A percentile compares a stretch with the other conserved stretches of the same genome.
Conservation (phyloP, 257 asterid species). For the Prunella vulgaris region DNA sequence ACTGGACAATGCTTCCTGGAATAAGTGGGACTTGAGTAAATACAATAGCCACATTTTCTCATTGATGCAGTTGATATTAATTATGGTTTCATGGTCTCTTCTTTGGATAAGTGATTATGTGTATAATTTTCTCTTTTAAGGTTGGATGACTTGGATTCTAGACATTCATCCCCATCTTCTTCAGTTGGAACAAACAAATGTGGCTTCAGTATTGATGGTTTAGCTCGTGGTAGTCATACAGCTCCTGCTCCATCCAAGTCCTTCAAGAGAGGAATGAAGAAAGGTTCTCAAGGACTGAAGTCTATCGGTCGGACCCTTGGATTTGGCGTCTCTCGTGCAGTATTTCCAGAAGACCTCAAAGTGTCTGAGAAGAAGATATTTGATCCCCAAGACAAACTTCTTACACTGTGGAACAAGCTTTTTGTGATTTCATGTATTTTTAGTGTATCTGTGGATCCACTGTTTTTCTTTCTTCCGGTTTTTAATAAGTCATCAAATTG, state of each 20-base stretch:
- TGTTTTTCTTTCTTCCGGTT: slow-evolving; percentile 93
- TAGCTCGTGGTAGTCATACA: slow-evolving; percentile 49
- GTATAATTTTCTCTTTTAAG: slow-evolving; percentile 30
- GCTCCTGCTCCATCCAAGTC: slow-evolving; percentile 58
- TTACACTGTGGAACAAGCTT: slow-evolving; percentile 82
- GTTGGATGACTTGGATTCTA: slow-evolving; percentile 93
- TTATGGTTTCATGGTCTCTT: slow-evolving; percentile 6
- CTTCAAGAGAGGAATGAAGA: slow-evolving; percentile 77
- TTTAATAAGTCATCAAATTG: slow-evolving; percentile 58
- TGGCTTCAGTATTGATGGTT: slow-evolving; percentile 66
- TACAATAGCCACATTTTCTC: background rate
- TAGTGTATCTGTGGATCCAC: slow-evolving; percentile 93
- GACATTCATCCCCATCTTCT: slow-evolving; percentile 78
- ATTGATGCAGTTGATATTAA: background rate
- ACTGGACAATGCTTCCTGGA: background rate
- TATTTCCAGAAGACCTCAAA: slow-evolving; percentile 93
- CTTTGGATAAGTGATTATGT: slow-evolving; percentile 8
- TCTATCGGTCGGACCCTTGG: slow-evolving; percentile 91
- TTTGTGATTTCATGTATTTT: slow-evolving; percentile 89
- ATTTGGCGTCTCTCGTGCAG: slow-evolving; percentile 82
- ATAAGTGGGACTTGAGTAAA: background rate
- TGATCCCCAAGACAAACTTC: slow-evolving; percentile 95
- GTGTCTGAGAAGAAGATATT: slow-evolving; percentile 87
- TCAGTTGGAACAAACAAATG: slow-evolving; percentile 63
- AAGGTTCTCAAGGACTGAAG: slow-evolving; percentile 92